phyloP scores from a whole-genome alignment of 1,284 basidiomycete genomes.

The Malassezia restricta region DNA sequence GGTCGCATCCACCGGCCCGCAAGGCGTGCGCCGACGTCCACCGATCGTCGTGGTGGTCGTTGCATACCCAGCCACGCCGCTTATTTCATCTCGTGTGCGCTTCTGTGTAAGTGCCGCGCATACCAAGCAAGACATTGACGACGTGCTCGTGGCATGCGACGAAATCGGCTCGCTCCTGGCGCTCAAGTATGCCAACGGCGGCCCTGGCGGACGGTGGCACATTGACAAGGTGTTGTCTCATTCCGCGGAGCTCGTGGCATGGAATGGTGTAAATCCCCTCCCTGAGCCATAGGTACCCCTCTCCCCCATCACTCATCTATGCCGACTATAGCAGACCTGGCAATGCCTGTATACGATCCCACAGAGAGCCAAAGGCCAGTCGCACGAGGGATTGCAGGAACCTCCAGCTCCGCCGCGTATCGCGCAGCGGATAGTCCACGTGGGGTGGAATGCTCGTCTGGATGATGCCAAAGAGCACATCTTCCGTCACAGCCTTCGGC shows the following conservation, averaged over 20 bases:
- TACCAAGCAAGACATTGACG: conserved; percentile 92
- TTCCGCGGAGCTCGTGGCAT: conserved; percentile 63
- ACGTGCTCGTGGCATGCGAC: conserved; percentile 72
- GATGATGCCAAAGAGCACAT: conserved; percentile 67
- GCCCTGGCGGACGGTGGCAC: conserved; percentile 62
- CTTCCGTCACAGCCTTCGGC: conserved; percentile 71
- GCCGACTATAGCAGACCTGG: background rate
- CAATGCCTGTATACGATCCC: background rate
- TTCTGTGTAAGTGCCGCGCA: conserved; percentile 91
- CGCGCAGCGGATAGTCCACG: conserved; percentile 43
- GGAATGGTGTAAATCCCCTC: conserved; percentile 33
- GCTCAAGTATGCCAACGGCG: conserved; percentile 58
- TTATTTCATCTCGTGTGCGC: conserved; percentile 75
- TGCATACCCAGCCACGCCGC: conserved; percentile 65
- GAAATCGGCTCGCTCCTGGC: conserved; percentile 79
- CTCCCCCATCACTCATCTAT: background rate
- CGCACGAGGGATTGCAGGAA: conserved; percentile 11
- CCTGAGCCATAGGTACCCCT: background rate
- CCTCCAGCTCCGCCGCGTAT: conserved; percentile 9
- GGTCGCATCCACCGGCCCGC: conserved; percentile 18
- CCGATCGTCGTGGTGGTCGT: conserved; percentile 42
- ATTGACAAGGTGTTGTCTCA: conserved; percentile 64
- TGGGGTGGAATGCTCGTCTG: conserved; percentile 67
- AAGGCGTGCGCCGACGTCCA: conserved; percentile 24
- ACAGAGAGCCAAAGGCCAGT: conserved; percentile 9